These are phyloP conservation scores for Purshia tridentata DNA, from an alignment of 306 rosid species.

Conservation along the genomic window DNA sequence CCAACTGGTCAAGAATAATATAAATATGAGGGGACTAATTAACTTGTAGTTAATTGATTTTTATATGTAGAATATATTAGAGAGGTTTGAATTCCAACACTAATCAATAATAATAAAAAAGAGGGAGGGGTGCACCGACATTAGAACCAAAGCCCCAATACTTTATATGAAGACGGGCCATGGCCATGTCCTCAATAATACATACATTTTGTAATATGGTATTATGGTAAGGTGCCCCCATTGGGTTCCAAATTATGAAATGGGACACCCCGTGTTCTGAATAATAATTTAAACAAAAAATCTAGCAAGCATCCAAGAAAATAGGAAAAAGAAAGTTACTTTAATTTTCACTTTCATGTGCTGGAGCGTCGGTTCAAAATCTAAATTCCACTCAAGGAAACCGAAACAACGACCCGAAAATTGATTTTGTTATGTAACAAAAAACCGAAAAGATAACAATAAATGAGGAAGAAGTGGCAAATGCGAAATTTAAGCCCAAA, in stretches of 20 bases:
- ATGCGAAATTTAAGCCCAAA: conserved; percentile 14
- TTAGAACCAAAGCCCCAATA: not conserved
- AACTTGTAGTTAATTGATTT: no score
- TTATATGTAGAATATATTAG: no score
- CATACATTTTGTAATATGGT: not conserved
- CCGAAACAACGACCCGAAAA: conserved; percentile 5
- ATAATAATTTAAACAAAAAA: not conserved
- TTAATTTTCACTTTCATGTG: conserved; percentile 8
- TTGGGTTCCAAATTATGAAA: not conserved
- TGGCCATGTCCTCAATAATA: not conserved
- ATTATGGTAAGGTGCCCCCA: not conserved
- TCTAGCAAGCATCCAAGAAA: not conserved
- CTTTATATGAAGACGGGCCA: not conserved
- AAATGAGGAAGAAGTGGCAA: conserved; percentile 7
- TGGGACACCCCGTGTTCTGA: not conserved
- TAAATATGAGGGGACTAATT: no score
- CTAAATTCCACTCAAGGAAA: conserved; percentile 8
- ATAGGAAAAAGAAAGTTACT: no score
- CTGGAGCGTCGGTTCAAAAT: conserved; percentile 44
- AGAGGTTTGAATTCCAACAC: no score
- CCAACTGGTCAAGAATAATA: no score
- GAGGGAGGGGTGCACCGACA: not conserved
- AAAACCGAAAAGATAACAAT: not conserved
- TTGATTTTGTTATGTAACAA: not conserved
- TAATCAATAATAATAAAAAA: not conserved